Base-by-base conservation (phyloP, 1,139 yeast species). In the Suhomyces chickasaworum region DNA sequence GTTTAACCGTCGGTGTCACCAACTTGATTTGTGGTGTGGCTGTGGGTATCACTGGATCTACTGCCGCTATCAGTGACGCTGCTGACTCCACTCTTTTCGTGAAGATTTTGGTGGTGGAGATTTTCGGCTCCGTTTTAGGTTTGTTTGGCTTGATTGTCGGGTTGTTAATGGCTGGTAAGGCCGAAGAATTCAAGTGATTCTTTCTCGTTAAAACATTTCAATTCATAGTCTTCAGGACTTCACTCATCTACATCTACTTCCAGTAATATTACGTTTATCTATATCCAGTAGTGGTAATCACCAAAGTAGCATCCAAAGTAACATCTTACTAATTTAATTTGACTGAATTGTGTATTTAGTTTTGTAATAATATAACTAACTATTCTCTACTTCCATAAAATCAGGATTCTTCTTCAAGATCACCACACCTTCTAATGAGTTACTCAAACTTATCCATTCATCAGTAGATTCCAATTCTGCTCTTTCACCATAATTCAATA, bases 31-130 rank as follows among this genome's bases (percentile, higher is more conserved):
- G 99, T 77, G 99, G 99, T 70, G 77, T 95, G 51, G 93, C 97
- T 9, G 99, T 95, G 42, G 99, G 99, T 53, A 80, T 95, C 51
- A 93, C 99, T 18, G 99, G 99, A 41, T 86, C 98, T 22, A 93
- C 97, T 23, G 99, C 99, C 38, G 99, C 99, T 39, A 83, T 95
- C 52, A 83, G 96, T 43, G 99, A 95, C 71, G 99, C 99, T 30
- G 98, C 99, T 12, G 97, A 95, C 72, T 82, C 97, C 29, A 81
- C 97, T 3, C 77, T 95, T 55, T 95, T 95, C 63, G 99, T 93
- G 53, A 95, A 95, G 74, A 93, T 95, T 50, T 81, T 93, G 60
- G 99, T 93, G 54, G 88, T 93, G 59, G 99, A 93, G 74, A 93
- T 93, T 75, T 93, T 93, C 64, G 99, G 99, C 40, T 87, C 96